phyloP scores from a whole-genome alignment of 225 moss, liverwort and hornwort species.

The Physcomitrium patens region DNA sequence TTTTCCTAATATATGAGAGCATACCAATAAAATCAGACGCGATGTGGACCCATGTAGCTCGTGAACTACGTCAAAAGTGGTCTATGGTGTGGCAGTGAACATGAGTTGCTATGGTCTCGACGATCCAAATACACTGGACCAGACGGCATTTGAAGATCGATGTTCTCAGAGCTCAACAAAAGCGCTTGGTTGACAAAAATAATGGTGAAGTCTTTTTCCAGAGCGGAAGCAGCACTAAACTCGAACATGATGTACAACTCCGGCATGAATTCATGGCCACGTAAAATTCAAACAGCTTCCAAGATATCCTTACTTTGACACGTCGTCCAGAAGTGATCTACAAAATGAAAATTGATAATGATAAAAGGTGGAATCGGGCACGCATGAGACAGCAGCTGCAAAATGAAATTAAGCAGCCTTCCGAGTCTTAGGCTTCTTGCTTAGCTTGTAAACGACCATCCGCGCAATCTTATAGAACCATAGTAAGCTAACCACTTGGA shows the following conservation, averaged over 20 bases:
- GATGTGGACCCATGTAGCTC: too few relatives aligned
- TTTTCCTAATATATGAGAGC: too few relatives aligned
- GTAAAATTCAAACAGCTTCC: slow-evolving; percentile 12
- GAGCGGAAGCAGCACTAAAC: neutral
- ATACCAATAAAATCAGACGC: too few relatives aligned
- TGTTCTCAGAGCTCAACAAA: neutral
- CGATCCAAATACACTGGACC: neutral
- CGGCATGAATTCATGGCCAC: neutral
- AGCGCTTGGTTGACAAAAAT: slow-evolving; percentile 4
- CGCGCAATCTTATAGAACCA: slow-evolving; percentile 96
- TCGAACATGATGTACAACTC: slow-evolving; percentile 20
- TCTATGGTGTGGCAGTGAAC: neutral
- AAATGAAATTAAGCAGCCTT: slow-evolving; percentile 42
- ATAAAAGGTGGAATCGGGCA: neutral
- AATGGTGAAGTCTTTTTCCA: neutral
- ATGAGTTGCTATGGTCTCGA: neutral
- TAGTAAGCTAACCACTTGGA: slow-evolving; percentile 89
- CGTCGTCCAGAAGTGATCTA: slow-evolving; percentile 10
- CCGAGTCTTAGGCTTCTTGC: slow-evolving; percentile 44
- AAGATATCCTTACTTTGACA: neutral
- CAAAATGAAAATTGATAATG: neutral
- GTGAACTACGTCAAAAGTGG: too few relatives aligned
- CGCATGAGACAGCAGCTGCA: slow-evolving; percentile 13
- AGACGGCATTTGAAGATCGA: slow-evolving; percentile 1
- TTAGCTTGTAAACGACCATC: slow-evolving; percentile 80